A percentile compares a stretch with the other conserved stretches of the same genome.
phyloP scores from a whole-genome alignment of 371 early-diverging fungal genomes.

The Rhizopus stolonifer region DNA sequence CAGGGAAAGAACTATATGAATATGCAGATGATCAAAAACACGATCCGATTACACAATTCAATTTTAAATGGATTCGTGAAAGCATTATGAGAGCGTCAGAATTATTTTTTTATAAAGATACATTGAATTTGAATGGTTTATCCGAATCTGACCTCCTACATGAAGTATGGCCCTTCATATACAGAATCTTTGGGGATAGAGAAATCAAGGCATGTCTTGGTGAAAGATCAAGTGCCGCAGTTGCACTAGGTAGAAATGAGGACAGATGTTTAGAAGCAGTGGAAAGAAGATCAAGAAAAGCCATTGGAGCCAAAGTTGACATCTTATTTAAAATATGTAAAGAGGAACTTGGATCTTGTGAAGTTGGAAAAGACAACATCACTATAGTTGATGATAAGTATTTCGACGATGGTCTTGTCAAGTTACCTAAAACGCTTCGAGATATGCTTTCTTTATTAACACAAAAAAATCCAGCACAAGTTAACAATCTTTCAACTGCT shows the following conservation, averaged over 20 bases:
- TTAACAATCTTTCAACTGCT: slow-evolving; percentile 3
- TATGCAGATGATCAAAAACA: slow-evolving; percentile 8
- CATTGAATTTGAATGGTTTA: background rate
- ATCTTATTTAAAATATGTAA: slow-evolving; percentile 5
- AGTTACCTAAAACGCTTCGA: slow-evolving; percentile 4
- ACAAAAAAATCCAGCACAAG: slow-evolving; percentile 8
- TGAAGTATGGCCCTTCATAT: slow-evolving; percentile 10
- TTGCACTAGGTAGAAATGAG: background rate
- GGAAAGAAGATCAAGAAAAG: slow-evolving; percentile 5
- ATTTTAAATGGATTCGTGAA: slow-evolving; percentile 6
- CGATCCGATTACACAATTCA: slow-evolving; percentile 4
- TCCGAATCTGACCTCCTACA: slow-evolving; percentile 4
- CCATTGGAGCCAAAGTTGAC: slow-evolving; percentile 2
- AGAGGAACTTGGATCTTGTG: slow-evolving; percentile 1
- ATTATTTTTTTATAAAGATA: slow-evolving; percentile 5
- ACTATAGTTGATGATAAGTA: slow-evolving; percentile 5
- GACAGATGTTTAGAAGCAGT: slow-evolving; percentile 6
- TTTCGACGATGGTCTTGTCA: slow-evolving; percentile 5
- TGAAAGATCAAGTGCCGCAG: background rate
- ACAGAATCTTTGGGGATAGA: slow-evolving; percentile 3
- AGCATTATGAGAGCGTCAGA: slow-evolving; percentile 4
- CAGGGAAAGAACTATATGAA: slow-evolving; percentile 2
- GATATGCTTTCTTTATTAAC: slow-evolving; percentile 3
- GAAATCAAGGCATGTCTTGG: slow-evolving; percentile 7
- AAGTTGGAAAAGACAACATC: slow-evolving; percentile 1